Percentiles rank a stretch among this genome's conserved stretches.
These are phyloP conservation scores for Trichaptum fuscoviolaceum DNA, from an alignment of 768 basidiomycete species.

Conservation along the genomic window DNA sequence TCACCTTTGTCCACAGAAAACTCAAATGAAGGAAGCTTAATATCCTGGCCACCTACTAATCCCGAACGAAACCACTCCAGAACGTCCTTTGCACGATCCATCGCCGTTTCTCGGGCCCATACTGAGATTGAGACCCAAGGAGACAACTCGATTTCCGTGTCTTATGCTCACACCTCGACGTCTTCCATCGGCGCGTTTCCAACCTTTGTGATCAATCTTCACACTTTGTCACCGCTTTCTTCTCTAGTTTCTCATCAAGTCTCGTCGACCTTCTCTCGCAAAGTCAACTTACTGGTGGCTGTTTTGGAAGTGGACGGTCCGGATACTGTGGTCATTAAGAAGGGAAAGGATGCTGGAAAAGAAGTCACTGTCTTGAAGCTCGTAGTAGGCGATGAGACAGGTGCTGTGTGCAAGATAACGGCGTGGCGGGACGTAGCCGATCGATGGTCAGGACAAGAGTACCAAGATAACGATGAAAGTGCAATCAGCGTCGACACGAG, in stretches of 20 bases:
- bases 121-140: slow-evolving; percentile 20
- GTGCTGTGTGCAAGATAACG: slow-evolving; percentile 62
- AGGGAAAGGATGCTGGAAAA: slow-evolving; percentile 63
- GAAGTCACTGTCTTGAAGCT: slow-evolving; percentile 64
- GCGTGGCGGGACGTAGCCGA: slow-evolving; percentile 79
- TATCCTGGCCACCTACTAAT: background rate
- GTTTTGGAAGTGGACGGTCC: slow-evolving; percentile 76
- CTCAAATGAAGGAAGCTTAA: background rate
- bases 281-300: slow-evolving; percentile 57
- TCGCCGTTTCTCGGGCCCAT: background rate
- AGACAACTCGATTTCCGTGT: slow-evolving; percentile 28
- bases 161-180: slow-evolving; percentile 54
- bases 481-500: slow-evolving; percentile 14
- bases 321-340: slow-evolving; percentile 60
- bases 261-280: slow-evolving; percentile 36
- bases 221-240: slow-evolving; percentile 50
- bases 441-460: slow-evolving; percentile 51
- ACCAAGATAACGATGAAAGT: slow-evolving; percentile 18
- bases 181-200: slow-evolving; percentile 74
- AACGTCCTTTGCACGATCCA: background rate
- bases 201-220: slow-evolving; percentile 65
- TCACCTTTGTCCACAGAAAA: background rate
- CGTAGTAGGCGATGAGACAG: slow-evolving; percentile 69
- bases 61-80: background rate
- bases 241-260: slow-evolving; percentile 25